A percentile compares a stretch with the other conserved stretches of the same genome.
These are phyloP conservation scores for Aechmea fasciata DNA, from an alignment of 176 grass and related monocot species.

Conservation along the genomic window DNA sequence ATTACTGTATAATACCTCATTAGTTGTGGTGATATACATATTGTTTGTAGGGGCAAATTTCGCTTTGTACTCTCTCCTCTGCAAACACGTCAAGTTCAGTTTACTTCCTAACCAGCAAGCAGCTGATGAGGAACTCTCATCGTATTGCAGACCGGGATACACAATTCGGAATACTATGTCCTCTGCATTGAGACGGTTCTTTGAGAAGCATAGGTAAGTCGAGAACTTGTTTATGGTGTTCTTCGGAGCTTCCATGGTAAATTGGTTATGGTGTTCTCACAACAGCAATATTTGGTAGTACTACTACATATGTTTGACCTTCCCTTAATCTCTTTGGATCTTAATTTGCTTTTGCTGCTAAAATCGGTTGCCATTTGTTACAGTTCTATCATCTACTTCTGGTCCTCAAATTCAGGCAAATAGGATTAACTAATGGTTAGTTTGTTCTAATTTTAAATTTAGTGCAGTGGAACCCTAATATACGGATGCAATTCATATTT, in stretches of 20 bases:
- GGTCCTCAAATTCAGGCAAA: conserved; percentile 24
- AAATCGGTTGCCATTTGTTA: conserved; percentile 9
- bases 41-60: conserved; percentile 39
- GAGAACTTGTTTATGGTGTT: conserved; percentile 58
- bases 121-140: conserved; percentile 58
- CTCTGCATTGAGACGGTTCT: conserved; percentile 61
- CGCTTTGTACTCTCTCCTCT: conserved; percentile 69
- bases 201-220: conserved; percentile 54
- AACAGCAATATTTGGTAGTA: conserved; percentile 46
- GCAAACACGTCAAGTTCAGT: conserved; percentile 59
- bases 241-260: conserved; percentile 53
- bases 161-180: conserved; percentile 9
- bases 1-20: not conserved
- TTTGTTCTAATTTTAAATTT: not conserved
- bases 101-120: conserved; percentile 69
- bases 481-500: not conserved
- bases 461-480: not conserved
- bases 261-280: conserved; percentile 66
- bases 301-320: not conserved
- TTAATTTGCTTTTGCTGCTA: conserved; percentile 2
- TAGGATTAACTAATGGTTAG: conserved; percentile 40
- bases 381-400: conserved; percentile 58
- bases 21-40: not conserved
- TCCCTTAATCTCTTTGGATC: not conserved
- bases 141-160: conserved; percentile 44